phyloP scores from a whole-genome alignment of 208 protist genomes.

The Acanthamoeba triangularis region DNA sequence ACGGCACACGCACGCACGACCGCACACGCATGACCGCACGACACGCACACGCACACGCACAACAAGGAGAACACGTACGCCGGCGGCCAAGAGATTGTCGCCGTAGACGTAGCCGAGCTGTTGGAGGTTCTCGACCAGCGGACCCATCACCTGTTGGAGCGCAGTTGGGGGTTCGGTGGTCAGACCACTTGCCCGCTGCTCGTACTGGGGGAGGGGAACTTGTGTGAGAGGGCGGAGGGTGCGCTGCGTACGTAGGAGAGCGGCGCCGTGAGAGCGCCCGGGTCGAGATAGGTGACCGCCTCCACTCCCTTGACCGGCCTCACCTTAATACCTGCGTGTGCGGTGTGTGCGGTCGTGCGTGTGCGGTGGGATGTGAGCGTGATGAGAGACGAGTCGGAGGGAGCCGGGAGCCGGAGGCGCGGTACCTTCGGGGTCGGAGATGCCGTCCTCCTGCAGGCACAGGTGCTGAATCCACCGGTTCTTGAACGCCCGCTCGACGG shows the following conservation, averaged over 20 bases:
- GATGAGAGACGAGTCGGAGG: too few relatives aligned
- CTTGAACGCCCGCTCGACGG: slow-evolving; percentile 18
- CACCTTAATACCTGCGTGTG: slow-evolving; percentile 38
- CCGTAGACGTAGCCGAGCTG: slow-evolving; percentile 73
- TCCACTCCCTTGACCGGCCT: slow-evolving; percentile 53
- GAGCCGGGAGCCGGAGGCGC: too few relatives aligned
- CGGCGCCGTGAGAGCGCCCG: slow-evolving; percentile 28
- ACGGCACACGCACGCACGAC: too few relatives aligned
- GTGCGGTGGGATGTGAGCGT: too few relatives aligned
- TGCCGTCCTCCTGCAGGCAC: slow-evolving; percentile 41
- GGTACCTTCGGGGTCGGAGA: slow-evolving; percentile 17
- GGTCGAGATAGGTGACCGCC: slow-evolving; percentile 75
- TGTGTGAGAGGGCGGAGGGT: neutral
- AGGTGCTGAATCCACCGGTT: slow-evolving; percentile 40
- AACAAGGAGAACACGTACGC: neutral
- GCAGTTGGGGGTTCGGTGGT: neutral
- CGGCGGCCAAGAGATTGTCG: slow-evolving; percentile 50
- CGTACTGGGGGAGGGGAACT: neutral
- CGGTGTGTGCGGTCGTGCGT: too few relatives aligned
- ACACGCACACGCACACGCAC: neutral
- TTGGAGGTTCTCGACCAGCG: slow-evolving; percentile 72
- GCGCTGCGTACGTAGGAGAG: slow-evolving; percentile 70
- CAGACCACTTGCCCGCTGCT: neutral
- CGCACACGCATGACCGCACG: neutral
- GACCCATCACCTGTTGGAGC: slow-evolving; percentile 71